phyloP scores from a whole-genome alignment of 257 asterid species.

The Solanum sitiens region DNA sequence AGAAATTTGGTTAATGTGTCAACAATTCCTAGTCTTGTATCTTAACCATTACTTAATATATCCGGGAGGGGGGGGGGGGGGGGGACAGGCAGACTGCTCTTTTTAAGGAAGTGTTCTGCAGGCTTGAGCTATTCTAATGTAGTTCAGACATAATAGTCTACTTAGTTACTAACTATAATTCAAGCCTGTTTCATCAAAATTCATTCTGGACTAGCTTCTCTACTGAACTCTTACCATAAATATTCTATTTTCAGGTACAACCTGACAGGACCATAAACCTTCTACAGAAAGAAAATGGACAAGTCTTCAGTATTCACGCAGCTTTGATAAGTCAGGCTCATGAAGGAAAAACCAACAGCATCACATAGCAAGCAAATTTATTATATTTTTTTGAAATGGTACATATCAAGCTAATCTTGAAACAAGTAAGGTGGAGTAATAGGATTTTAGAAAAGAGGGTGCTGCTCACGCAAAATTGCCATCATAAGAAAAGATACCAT shows the following conservation, averaged over 20 bases:
- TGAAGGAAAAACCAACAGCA: neutral
- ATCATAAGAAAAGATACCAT: neutral
- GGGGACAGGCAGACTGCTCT: neutral
- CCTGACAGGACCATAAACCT: neutral
- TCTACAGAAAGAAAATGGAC: neutral
- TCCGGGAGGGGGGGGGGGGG: neutral
- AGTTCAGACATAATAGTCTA: neutral
- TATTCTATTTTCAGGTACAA: neutral
- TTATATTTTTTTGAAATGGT: neutral
- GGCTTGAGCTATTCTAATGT: neutral
- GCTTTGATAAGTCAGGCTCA: neutral
- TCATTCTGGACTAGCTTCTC: neutral
- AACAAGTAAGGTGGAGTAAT: neutral
- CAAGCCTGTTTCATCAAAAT: neutral
- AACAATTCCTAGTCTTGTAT: neutral
- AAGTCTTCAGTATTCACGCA: neutral
- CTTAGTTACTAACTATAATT: neutral
- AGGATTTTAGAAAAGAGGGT: neutral
- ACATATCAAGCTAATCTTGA: neutral
- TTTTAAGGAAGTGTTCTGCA: neutral
- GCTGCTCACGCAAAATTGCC: neutral
- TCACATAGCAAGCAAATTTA: neutral
- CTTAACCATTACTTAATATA: neutral
- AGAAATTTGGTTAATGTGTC: slow-evolving; percentile 29
- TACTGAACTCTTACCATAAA: neutral